Base-by-base conservation (phyloP, 129 eudicot species). In the Escallonia rubra region DNA sequence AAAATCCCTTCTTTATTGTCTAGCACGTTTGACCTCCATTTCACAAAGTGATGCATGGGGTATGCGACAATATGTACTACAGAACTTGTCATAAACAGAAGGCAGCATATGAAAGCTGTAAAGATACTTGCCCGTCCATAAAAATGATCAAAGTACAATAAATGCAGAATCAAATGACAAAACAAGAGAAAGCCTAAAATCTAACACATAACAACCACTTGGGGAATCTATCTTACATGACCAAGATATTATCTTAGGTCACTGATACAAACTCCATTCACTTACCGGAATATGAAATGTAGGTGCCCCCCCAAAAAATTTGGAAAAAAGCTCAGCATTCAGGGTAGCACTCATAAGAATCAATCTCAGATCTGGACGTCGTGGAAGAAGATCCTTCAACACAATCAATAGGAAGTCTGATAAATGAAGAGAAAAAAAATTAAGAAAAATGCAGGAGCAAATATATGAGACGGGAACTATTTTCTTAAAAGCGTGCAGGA, bases 281-380 rank as follows among this genome's bases (percentile, higher is more conserved):
- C 81, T 74, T 71, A 94, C 99, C 74, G 95, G 97, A 61, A 94
- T 90, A 44, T 85, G 86, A 70, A 94, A 79, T 66, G 72, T 42
- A 40, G 97, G 99, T 56, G 81, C 96, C 58, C 96, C 97, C 73
- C 83, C 77, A 77, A 94, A 90, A 81, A 89, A 94, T 38, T 93
- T 85, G 10, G 97, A 87, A 79, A 94, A 94, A 60, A 94, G 74
- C 71, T 94, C 89, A 39, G 99, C 99, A 73, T 94, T 94, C 70
- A 94, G 74, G 51, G 99, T 94, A 68, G 99, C 99, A 79, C 99
- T 94, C 99, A 94, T 94, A 61, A 94, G 75, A 80, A 94, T 87
- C 78, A 94, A 79, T 73, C 99, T 87, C 82, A 94, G 68, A 77
- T 94, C 99, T 59, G 78, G 86, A 12, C 99, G 83, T 44, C 99